Percentiles rank a stretch among this genome's conserved stretches.
phyloP scores from a whole-genome alignment of 1,284 basidiomycete species.

The Tilletia indica region DNA sequence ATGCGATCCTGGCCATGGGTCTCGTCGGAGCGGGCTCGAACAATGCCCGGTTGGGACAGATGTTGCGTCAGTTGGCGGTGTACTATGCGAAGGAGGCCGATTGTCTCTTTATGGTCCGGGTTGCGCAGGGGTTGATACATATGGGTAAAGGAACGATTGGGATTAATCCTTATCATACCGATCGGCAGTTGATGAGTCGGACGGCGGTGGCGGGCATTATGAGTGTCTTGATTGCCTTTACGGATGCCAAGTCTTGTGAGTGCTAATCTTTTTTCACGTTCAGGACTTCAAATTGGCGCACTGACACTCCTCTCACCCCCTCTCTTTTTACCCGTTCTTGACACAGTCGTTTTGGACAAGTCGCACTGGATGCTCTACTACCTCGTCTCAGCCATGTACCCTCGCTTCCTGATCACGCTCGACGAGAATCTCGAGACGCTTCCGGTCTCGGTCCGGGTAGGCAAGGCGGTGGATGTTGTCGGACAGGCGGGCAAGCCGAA shows the following conservation, averaged over 20 bases:
- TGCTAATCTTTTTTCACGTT: constrained; percentile 13
- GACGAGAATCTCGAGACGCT: constrained; percentile 70
- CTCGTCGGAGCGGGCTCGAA: constrained; percentile 96
- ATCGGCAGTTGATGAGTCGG: constrained; percentile 83
- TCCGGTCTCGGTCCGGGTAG: constrained; percentile 90
- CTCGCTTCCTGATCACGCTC: constrained; percentile 94
- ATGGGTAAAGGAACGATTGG: constrained; percentile 99
- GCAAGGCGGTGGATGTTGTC: constrained; percentile 64
- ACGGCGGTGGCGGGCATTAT: constrained; percentile 88
- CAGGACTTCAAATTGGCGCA: neutral
- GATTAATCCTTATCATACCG: constrained; percentile 95
- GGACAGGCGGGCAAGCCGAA: constrained; percentile 58
- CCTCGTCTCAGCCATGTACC: constrained; percentile 92
- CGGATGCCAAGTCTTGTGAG: constrained; percentile 87
- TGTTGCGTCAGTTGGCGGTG: constrained; percentile 90
- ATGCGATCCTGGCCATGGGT: constrained; percentile 98
- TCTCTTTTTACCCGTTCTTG: constrained; percentile 7
- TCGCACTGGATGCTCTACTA: constrained; percentile 99
- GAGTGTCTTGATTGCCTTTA: constrained; percentile 84
- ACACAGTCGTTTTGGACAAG: constrained; percentile 80
- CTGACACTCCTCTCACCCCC: constrained; percentile 8
- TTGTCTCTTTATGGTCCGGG: constrained; percentile 92
- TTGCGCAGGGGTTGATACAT: constrained; percentile 92
- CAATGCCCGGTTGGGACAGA: constrained; percentile 94
- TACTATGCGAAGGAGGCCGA: constrained; percentile 98